Evolutionary conservation across 495 filamentous ascomycete genomes (phyloP), one percentile per base, ranked within the genome.

Genomic region (Daldinia childiae): DNA sequence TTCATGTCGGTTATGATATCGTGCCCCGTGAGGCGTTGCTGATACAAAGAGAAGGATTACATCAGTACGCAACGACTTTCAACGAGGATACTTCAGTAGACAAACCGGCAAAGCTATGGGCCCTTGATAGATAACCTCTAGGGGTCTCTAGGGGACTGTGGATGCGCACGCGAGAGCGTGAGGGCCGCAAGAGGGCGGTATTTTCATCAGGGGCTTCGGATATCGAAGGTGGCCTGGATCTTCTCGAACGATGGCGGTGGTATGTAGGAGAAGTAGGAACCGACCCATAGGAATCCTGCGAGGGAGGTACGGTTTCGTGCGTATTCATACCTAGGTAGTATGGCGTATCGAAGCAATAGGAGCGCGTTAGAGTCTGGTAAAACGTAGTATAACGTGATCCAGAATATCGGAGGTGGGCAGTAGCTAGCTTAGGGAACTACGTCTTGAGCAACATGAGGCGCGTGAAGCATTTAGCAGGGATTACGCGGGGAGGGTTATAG

Each of bases 1-100:
- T 68, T 86, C 88, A 11, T 86, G 84, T 30, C 91, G 88, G 71
- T 86, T 90, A 74, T 92, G 91, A 70, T 91, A 85, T 41, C 88
- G 86, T 45, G 75, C 56, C 17, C 54, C 63, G 24, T 76, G 52
- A 11, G 60, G 43, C 21, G 45, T 65, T 34, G 77, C 76, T 72
- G 64, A 64, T 68, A 69, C 36, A 34, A 56, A 50, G 27, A 14
- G 38, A 30, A 30, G 38, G 69, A 51, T 62, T 39, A 50, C 54
- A 26, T 41, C n/a, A 60, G 27, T 45, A 59, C 7, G 38, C 12
- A 26, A 15, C n/a, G 6, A 30, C 32, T 62, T 39, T 9, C 9
- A 29, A 29, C 26, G 4, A 57, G 7, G 43, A 48, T 48, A 17
- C 51, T 36, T 4, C 17, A 30, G 36, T 6, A 50, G 21, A 77